Conservation (phyloP, 306 rosid genomes). For the Castanea crenata region DNA sequence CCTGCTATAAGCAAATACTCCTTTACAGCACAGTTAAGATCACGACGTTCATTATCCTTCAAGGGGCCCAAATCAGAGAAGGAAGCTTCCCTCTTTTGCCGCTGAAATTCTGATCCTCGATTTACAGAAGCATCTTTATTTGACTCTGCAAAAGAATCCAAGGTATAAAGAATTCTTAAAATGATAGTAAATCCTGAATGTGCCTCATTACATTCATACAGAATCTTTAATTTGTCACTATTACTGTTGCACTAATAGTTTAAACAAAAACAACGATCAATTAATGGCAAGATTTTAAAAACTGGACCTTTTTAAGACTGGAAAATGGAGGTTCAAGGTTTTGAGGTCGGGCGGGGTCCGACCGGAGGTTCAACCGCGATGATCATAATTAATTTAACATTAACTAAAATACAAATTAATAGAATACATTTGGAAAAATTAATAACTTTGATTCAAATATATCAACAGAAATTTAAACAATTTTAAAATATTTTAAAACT, state of each 20-base stretch:
- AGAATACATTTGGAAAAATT: too few relatives aligned
- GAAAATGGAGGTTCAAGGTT: too few relatives aligned
- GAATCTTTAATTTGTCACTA: constrained; percentile 11
- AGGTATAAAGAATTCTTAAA: constrained; percentile 19
- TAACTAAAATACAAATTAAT: too few relatives aligned
- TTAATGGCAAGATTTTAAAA: not conserved
- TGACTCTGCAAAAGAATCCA: constrained; percentile 39
- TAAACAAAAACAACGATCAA: constrained; percentile 1
- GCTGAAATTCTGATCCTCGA: constrained; percentile 46
- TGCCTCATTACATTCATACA: not conserved
- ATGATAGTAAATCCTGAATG: not conserved
- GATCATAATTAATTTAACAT: too few relatives aligned
- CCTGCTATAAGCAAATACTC: constrained; percentile 95
- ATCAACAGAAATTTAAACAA: too few relatives aligned
- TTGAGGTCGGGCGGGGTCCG: too few relatives aligned
- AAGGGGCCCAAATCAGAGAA: constrained; percentile 74
- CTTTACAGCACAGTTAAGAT: constrained; percentile 93
- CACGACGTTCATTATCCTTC: constrained; percentile 77
- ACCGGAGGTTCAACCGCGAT: too few relatives aligned
- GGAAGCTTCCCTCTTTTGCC: constrained; percentile 44
- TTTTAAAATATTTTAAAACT: too few relatives aligned
- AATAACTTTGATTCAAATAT: too few relatives aligned
- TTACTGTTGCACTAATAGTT: not conserved
- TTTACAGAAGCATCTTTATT: constrained; percentile 40
- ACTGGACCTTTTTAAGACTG: too few relatives aligned